Evolutionary conservation across 2,329 filamentous ascomycete species (phyloP).

Genomic region (Fusarium marasasianum): DNA sequence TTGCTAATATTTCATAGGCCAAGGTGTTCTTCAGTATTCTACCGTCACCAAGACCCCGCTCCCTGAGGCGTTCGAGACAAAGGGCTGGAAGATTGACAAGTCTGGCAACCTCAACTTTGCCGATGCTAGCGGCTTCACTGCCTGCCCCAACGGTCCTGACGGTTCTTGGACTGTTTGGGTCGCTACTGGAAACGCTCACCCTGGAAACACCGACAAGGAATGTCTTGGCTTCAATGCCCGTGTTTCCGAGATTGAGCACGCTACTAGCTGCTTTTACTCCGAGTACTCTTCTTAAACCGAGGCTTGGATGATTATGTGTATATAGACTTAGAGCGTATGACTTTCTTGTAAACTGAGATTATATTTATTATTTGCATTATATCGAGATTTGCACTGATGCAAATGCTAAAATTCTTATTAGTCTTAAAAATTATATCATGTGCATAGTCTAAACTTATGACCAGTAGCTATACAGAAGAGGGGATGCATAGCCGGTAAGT

Average conservation of each 20-base stretch:
- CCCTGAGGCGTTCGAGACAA: conserved; percentile 55
- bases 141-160: conserved; percentile 58
- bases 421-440: too few relatives aligned
- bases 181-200: conserved; percentile 42
- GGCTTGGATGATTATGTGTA: not conserved
- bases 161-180: conserved; percentile 55
- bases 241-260: conserved; percentile 37
- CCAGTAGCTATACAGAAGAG: too few relatives aligned
- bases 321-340: not conserved
- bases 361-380: fast-evolving
- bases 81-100: conserved; percentile 58
- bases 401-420: not conserved
- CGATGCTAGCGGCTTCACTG: conserved; percentile 51
- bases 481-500: too few relatives aligned
- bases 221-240: conserved; percentile 51
- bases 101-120: conserved; percentile 16
- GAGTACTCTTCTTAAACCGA: conserved; percentile 25
- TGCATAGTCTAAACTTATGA: too few relatives aligned
- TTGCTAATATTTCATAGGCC: conserved; percentile 48
- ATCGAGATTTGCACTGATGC: fast-evolving
- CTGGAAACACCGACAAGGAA: conserved; percentile 47
- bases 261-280: conserved; percentile 51
- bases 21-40: conserved; percentile 63
- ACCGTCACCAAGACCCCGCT: conserved; percentile 47
- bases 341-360: not conserved